A percentile compares a stretch with the other conserved stretches of the same genome.
phyloP scores from a whole-genome alignment of 2,329 filamentous ascomycete species.

The Nannizzia gypsea region DNA sequence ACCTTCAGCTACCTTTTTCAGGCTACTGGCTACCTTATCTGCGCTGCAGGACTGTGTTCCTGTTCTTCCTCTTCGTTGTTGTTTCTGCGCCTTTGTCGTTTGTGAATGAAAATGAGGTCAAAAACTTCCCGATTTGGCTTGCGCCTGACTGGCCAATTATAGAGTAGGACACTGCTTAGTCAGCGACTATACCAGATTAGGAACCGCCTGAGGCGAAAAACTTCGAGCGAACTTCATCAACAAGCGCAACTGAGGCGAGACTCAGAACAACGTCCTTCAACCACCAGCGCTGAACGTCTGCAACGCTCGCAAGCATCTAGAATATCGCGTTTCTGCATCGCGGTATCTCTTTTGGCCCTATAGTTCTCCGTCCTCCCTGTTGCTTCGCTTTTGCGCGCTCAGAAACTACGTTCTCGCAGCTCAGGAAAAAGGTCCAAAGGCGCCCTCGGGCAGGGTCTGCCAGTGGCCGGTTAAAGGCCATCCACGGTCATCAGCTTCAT shows the following conservation, averaged over 20 bases:
- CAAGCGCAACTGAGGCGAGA: slow-evolving; percentile 31
- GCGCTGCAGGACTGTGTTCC: neutral
- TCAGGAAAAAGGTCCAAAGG: slow-evolving; percentile 27
- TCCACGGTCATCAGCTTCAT: slow-evolving; percentile 25
- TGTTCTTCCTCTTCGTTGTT: neutral
- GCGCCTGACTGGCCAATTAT: neutral
- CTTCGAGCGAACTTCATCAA: slow-evolving; percentile 30
- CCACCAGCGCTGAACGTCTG: slow-evolving; percentile 24
- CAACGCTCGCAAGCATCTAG: slow-evolving; percentile 18
- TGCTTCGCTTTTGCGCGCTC: slow-evolving; percentile 20
- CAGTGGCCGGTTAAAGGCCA: slow-evolving; percentile 33
- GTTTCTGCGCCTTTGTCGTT: neutral
- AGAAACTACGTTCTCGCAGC: slow-evolving; percentile 22
- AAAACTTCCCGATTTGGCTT: neutral
- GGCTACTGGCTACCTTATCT: neutral
- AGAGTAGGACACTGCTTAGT: neutral
- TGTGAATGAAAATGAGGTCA: neutral
- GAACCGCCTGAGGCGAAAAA: slow-evolving; percentile 14
- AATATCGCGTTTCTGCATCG: slow-evolving; percentile 33
- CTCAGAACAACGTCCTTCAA: slow-evolving; percentile 33
- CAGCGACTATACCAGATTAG: neutral
- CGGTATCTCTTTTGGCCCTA: slow-evolving; percentile 26
- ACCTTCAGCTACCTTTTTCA: neutral
- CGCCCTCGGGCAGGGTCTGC: slow-evolving; percentile 39
- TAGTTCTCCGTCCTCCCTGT: slow-evolving; percentile 19